Evolutionary conservation across 1,284 basidiomycete species (phyloP).

Genomic region (Macrocystidia cucumis): DNA sequence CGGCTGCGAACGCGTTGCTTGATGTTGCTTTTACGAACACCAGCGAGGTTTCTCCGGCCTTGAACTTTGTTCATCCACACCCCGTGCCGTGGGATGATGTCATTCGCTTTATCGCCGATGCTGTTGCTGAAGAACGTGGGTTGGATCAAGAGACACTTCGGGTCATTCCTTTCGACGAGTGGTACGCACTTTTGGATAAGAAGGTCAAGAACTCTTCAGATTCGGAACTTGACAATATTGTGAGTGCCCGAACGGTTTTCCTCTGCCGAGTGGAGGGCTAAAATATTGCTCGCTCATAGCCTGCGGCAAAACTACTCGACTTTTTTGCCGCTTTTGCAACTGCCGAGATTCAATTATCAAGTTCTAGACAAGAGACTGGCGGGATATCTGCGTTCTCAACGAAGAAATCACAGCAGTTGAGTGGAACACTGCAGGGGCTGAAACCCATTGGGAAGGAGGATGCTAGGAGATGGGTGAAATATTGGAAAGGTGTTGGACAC

Average conservation of each 20-base stretch:
- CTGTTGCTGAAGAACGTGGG: not conserved
- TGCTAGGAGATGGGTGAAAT: too few species aligned
- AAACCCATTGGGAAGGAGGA: too few species aligned
- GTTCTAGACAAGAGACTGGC: too few species aligned
- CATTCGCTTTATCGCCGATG: conserved; percentile 2
- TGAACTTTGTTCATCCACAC: conserved; percentile 13
- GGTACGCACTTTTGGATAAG: conserved; percentile 20
- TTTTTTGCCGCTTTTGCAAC: conserved; percentile 19
- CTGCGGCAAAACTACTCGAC: conserved; percentile 24
- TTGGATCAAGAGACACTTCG: not conserved
- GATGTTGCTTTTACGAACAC: conserved; percentile 10
- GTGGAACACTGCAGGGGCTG: too few species aligned
- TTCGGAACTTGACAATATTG: conserved; percentile 13
- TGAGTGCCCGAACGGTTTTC: conserved; percentile 8
- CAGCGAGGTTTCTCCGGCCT: conserved; percentile 4
- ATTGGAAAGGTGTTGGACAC: too few species aligned
- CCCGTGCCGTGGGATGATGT: conserved; percentile 9
- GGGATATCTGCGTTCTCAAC: too few species aligned
- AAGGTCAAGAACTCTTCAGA: conserved; percentile 10
- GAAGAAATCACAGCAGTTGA: too few species aligned
- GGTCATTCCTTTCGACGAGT: conserved; percentile 20
- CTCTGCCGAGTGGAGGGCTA: not conserved
- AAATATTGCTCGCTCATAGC: conserved; percentile 13
- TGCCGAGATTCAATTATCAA: too few species aligned
- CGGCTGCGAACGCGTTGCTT: conserved; percentile 8